Evolutionary conservation across 129 eudicot species (phyloP).

Genomic region (Saposhnikovia divaricata): DNA sequence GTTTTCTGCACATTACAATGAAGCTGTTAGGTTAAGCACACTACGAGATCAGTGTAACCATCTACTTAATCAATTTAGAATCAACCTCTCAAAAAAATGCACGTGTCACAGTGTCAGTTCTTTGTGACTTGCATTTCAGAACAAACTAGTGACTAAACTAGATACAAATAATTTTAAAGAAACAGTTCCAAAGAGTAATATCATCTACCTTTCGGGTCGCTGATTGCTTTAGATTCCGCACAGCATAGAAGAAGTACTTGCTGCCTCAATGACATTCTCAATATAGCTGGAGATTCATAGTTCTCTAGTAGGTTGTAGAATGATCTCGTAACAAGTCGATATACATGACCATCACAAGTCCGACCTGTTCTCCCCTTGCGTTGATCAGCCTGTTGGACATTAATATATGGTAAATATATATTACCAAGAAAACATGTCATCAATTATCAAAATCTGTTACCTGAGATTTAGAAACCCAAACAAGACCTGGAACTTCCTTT

Average conservation of each 20-base stretch:
- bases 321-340: constrained; percentile 78
- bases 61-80: neutral
- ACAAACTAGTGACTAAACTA: neutral
- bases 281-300: constrained; percentile 71
- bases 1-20: neutral
- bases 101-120: neutral
- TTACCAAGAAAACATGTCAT: neutral
- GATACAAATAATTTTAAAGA: neutral
- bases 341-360: constrained; percentile 87
- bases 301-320: constrained; percentile 58
- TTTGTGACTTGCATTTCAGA: neutral
- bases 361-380: constrained; percentile 94
- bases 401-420: constrained; percentile 6
- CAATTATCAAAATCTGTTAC: constrained; percentile 21
- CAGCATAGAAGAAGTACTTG: constrained; percentile 84
- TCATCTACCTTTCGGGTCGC: constrained; percentile 68
- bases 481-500: constrained; percentile 58
- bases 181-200: neutral
- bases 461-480: constrained; percentile 97
- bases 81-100: neutral
- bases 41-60: neutral
- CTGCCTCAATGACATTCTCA: constrained; percentile 66
- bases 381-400: constrained; percentile 69
- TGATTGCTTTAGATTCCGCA: constrained; percentile 77
- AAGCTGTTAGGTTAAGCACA: neutral